Base-by-base conservation (phyloP, 169 alveolate species). In the Eimeria necatrix region DNA sequence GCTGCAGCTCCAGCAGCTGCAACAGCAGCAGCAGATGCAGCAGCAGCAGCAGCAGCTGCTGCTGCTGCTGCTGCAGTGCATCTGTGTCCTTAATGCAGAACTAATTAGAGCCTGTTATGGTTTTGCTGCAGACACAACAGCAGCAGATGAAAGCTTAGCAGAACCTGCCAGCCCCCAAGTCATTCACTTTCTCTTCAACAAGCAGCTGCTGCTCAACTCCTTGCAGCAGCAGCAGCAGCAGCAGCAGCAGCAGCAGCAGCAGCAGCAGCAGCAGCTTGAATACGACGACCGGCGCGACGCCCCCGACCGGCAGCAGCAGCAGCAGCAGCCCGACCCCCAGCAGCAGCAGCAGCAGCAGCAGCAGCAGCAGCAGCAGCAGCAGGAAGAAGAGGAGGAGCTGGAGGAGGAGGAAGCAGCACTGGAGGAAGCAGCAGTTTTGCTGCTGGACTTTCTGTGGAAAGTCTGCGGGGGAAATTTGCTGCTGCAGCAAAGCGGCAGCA, bases 311-410 rank as follows among this genome's bases (percentile, higher is more conserved):
- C 18, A 10, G 5, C 76, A 64, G 76, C 18, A 64, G 76, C 76
- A 64, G 76, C 41, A 64, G 26, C 41, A 64, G 26, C 76, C n/a
- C n/a, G n/a, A n/a, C n/a, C n/a, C n/a, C n/a, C n/a, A 64, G 26
- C 14, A 64, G 76, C 76, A 64, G 76, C 76, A 64, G 76, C 8
- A 64, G 26, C 41, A n/a, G 41, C n/a, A n/a, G n/a, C n/a, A n/a
- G n/a, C n/a, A n/a, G 20, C 8, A 8, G 14, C 64, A 56, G 83
- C 46, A 71, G 83, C 83, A 71, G 83, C 83, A 71, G 51, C 49
- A 71, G 51, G 51, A 24, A 32, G 51, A 71, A 48, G 51, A 6
- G 83, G 22, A 71, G 49, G 41, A 76, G 61, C 61, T 14, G 32
- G 61, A 14, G 32, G 64, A 41, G 53, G 51, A 16, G 24, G 61